Base-by-base conservation (phyloP, 2,329 filamentous ascomycete genomes). In the Pseudocercospora vitis region DNA sequence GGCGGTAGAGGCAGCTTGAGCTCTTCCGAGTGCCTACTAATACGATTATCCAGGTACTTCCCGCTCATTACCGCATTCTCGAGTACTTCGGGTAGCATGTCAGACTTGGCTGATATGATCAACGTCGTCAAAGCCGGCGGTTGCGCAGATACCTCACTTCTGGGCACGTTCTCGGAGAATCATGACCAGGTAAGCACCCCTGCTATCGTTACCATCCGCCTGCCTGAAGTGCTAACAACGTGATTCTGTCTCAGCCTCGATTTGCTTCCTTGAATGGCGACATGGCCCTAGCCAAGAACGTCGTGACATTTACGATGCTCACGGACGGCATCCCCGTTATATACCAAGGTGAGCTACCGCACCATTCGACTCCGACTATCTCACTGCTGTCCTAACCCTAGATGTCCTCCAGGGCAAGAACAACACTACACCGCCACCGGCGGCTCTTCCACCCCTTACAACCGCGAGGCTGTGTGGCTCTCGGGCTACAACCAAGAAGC, bases 301-400 rank as follows among this genome's bases (percentile, higher is more conserved):
- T 80, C 4, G 73, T 86, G 33, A 76, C 81, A 0, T 86, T 81
- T 62, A 80, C 79, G n/a, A 76, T 87, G 24, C 76, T 87, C 14
- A 73, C 73, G 2, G 75, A 84, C 50, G 84, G 84, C 16, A 81
- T 86, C 32, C 83, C 83, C 1, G 81, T 85, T 51, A 75, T 86
- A 28, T 87, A 86, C 68, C 78, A 85, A 60, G 84, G n/a, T n/a
- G n/a, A n/a, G n/a, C n/a, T n/a, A n/a, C n/a, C n/a, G n/a, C n/a
- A n/a, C n/a, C 7, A 12, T 7, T 7, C 28, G 28, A 31, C 28
- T 7, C 28, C 28, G 28, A 12, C 28, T 7, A 31, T 7, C 28
- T 12, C 7, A 7, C 7, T 7, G 28, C 7, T 12, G 28, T 12
- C 12, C 7, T 31, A 12, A 12, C 28, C n/a, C n/a, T n/a, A n/a